phyloP scores from a whole-genome alignment of 2,329 filamentous ascomycete species.

The Parastagonospora nodorum region DNA sequence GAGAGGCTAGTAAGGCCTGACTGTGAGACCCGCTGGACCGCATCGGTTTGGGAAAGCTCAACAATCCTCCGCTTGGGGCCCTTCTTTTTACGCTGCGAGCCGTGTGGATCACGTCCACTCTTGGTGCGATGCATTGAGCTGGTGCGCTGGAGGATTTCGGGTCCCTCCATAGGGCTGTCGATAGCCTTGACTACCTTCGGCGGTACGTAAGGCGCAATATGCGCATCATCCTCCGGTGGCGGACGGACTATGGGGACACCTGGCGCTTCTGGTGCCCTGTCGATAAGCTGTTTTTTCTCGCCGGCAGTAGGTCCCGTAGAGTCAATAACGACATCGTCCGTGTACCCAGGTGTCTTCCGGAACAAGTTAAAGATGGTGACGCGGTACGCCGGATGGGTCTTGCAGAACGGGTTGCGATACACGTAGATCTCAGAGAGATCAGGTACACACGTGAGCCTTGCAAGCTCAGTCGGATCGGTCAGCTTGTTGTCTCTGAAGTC shows the following conservation, averaged over 20 bases:
- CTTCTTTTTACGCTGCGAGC: slow-evolving; percentile 64
- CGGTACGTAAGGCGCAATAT: slow-evolving; percentile 62
- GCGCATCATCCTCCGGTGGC: slow-evolving; percentile 61
- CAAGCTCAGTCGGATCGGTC: slow-evolving; percentile 88
- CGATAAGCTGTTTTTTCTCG: slow-evolving; percentile 82
- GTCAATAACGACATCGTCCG: slow-evolving; percentile 89
- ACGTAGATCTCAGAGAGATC: slow-evolving; percentile 94
- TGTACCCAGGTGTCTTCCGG: slow-evolving; percentile 84
- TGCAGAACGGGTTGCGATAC: slow-evolving; percentile 87
- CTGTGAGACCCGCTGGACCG: slow-evolving; percentile 37
- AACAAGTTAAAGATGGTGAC: slow-evolving; percentile 96
- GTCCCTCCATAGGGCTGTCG: slow-evolving; percentile 21
- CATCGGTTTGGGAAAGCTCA: slow-evolving; percentile 58
- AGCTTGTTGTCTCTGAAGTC: slow-evolving; percentile 90
- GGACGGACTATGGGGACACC: slow-evolving; percentile 79
- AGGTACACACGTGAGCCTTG: slow-evolving; percentile 85
- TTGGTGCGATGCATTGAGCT: slow-evolving; percentile 43
- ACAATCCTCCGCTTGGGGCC: slow-evolving; percentile 62
- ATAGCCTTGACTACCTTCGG: slow-evolving; percentile 58
- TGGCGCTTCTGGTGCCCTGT: slow-evolving; percentile 76
- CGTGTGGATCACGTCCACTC: slow-evolving; percentile 42
- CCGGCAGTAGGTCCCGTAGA: slow-evolving; percentile 79
- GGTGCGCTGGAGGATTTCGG: slow-evolving; percentile 27
- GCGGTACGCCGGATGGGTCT: slow-evolving; percentile 82
- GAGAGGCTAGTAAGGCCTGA: slow-evolving; percentile 36